Percentiles rank a stretch among this genome's conserved stretches.
phyloP scores from a whole-genome alignment of 768 basidiomycete genomes.

The Xanthoconium purpureum region DNA sequence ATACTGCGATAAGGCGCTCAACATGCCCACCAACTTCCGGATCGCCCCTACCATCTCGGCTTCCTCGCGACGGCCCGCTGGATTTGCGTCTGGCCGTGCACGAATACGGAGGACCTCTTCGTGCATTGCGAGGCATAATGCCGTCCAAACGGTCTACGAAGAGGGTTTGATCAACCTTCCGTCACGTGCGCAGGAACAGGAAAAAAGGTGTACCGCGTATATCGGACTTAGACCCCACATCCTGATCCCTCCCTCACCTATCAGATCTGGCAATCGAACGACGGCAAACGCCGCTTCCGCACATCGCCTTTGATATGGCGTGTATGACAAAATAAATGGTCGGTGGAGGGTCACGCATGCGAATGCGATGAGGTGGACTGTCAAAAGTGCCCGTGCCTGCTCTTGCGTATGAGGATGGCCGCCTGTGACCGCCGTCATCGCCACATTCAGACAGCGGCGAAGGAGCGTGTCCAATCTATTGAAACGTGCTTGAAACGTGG shows the following conservation, averaged over 20 bases:
- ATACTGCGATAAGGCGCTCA: conserved; percentile 18
- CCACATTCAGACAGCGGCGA: conserved; percentile 25
- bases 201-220: conserved; percentile 13
- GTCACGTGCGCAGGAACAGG: neutral
- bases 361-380: conserved; percentile 23
- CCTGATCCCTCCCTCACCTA: conserved; percentile 2
- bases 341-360: conserved; percentile 25
- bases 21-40: conserved; percentile 9
- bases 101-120: conserved; percentile 22
- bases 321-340: conserved; percentile 14
- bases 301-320: conserved; percentile 13
- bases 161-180: neutral
- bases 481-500: conserved; percentile 43
- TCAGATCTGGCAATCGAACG: conserved; percentile 14
- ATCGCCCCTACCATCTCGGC: conserved; percentile 14
- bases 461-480: conserved; percentile 46
- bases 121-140: conserved; percentile 19
- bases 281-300: conserved; percentile 14
- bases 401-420: neutral
- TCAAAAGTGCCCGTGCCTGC: conserved; percentile 8
- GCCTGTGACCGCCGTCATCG: conserved; percentile 3
- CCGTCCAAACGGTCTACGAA: conserved; percentile 26
- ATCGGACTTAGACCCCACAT: conserved; percentile 13
- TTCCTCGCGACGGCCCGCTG: conserved; percentile 10
- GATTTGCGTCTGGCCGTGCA: conserved; percentile 1